Evolutionary conservation across 495 filamentous ascomycete genomes (phyloP), one percentile per base, ranked within the genome.

Genomic region (Aspergillus hancockii): DNA sequence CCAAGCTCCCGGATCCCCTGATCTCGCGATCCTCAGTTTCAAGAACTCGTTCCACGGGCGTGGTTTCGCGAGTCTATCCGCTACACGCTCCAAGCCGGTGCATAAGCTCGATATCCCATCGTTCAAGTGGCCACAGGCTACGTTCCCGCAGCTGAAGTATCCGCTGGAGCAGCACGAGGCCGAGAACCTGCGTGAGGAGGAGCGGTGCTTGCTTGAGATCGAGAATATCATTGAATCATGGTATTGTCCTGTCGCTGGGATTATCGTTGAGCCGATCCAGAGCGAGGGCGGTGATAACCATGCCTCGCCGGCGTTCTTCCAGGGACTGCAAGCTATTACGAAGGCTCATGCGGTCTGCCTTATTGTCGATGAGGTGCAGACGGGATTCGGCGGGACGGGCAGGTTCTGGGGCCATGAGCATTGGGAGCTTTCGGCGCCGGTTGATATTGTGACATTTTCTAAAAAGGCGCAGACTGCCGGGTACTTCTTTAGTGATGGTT

Each of bases 361-460:
- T 49, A 95, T 94, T 65, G 90, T 95, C 52, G 91, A 95, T 76
- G 91, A 95, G 67, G 91, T 95, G 16, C 91, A 95, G 74, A 95
- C 91, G 6, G 91, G 91, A 63, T 86, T 95, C 22, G 91, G 91
- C 6, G 28, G 8, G 4, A 52, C 49, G 43, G 91, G 91, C 54
- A 88, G 85, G 63, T 94, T 94, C 82, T 95, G 91, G 91, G 91
- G 91, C 0, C 91, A 95, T 74, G 90, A 94, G 52, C 91, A 94
- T 79, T 94, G 90, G 91, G 68, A 83, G 62, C 77, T 93, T 41
- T 63, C 75, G 22, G 74, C 83, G n/a, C 88, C 91, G 9, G 90
- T 90, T 1, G 91, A 95, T 75, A 93, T 95, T 84, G 91, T 95
- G 25, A 93, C 91, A 8, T 95, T 95, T 75, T 85, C 80, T 62